Base-by-base conservation (phyloP, 1,284 basidiomycete genomes). In the Papiliotrema fonsecae region DNA sequence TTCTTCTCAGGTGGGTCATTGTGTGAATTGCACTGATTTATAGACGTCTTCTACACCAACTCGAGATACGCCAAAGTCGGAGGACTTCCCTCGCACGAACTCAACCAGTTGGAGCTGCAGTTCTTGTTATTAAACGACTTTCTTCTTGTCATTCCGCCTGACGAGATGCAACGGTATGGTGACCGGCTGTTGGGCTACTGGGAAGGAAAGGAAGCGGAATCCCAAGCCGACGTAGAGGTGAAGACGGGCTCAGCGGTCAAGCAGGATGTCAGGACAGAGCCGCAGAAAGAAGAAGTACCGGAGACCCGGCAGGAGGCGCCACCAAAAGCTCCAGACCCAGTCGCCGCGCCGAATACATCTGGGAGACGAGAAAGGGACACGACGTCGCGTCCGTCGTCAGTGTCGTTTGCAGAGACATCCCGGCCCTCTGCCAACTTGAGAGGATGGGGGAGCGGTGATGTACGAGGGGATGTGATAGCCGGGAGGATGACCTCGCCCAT, bases 11-110 rank as follows among this genome's bases (percentile, higher is more conserved):
- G 72, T 72, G 46, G 53, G 69, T 65, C 16, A 13, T 16, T 35
- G 16, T 35, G 34, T 16, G 19, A 14, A 16, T 16, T 18, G 6
- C 3, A 41, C 28, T 47, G 14, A 47, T 26, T 6, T 7, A 4
- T 54, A 74, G 94, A 98, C 71, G 92, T 98, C 10, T 98, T 98
- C 67, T 97, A 98, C 75, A 97, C 94, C n/a, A 98, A 98, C 67
- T 97, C 93, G 26, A 81, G 94, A 31, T 98, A 98, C 70, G 94
- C 94, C 50, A 98, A 97, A 82, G 92, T 93, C 54, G 94, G 94
- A 47, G 94, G 94, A 22, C 80, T 98, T 2, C 94, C 94, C 0
- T 85, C 93, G 48, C 79, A 86, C 45, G 94, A 98, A 73, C 82
- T 98, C 40, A 97, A 98, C 69, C 90, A 94, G 67, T 84, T 98